Evolutionary conservation across 352 stramenopile genomes (phyloP).

Genomic region (Phytophthora meadii): DNA sequence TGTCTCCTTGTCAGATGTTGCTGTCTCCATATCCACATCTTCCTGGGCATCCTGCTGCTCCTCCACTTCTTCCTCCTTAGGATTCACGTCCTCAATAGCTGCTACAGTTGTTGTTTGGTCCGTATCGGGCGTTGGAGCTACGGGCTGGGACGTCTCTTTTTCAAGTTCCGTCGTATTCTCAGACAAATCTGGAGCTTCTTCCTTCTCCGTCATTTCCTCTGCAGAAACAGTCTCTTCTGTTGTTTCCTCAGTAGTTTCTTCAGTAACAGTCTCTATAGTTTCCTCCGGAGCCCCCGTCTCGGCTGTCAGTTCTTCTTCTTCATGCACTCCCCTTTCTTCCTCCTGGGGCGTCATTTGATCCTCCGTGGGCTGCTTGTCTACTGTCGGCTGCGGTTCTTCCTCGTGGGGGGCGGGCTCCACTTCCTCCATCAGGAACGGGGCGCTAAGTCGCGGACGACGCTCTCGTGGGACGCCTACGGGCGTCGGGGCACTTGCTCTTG

Average conservation of each 20-base stretch:
- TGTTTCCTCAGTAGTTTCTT: conserved; percentile 3
- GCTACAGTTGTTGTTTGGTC: conserved; percentile 11
- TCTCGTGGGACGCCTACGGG: conserved; percentile 9
- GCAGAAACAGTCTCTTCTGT: neutral
- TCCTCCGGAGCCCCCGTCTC: neutral
- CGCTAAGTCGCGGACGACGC: neutral
- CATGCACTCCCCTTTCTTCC: conserved; percentile 3
- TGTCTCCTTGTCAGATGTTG: neutral
- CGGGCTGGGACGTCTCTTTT: too few relatives aligned
- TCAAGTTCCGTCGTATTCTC: neutral
- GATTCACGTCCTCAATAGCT: conserved; percentile 5
- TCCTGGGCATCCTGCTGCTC: neutral
- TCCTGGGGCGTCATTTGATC: neutral
- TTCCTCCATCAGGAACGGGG: conserved; percentile 31
- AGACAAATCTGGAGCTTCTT: conserved; percentile 1
- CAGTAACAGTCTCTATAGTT: neutral
- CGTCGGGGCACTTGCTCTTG: conserved; percentile 19
- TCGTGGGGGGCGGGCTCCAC: conserved; percentile 19
- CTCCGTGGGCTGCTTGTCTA: conserved; percentile 1
- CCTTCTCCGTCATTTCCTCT: conserved; percentile 5
- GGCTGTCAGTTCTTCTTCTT: neutral
- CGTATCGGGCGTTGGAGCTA: neutral
- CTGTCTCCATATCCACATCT: neutral
- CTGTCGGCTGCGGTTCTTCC: conserved; percentile 14
- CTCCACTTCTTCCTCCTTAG: conserved; percentile 3